A percentile compares a stretch with the other conserved stretches of the same genome.
Conservation (phyloP, 768 basidiomycete species). For the Cystofilobasidium bisporidii region DNA sequence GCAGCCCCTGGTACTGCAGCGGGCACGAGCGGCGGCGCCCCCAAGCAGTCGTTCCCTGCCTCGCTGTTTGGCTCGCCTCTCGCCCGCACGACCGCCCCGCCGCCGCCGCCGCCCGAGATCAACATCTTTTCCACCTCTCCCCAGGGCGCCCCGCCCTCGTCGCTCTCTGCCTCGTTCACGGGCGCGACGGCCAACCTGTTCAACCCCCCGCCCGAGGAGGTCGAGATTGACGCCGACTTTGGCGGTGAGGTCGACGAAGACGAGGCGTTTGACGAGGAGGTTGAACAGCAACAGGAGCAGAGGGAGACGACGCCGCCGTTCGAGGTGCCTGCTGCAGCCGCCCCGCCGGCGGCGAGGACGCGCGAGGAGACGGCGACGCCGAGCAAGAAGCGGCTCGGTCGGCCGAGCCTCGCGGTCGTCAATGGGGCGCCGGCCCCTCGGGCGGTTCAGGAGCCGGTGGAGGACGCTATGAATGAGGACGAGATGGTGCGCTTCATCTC, state of each 20-base stretch:
- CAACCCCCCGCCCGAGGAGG: background rate
- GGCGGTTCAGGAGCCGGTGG: background rate
- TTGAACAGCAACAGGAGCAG: background rate
- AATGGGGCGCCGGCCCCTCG: too few relatives aligned
- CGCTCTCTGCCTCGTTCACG: background rate
- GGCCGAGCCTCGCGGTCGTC: constrained; percentile 3
- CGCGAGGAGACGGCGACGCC: constrained; percentile 16
- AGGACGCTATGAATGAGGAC: background rate
- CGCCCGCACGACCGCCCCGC: background rate
- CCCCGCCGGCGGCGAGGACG: background rate
- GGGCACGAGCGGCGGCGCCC: background rate
- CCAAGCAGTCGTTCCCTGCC: background rate
- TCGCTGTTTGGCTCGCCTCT: background rate
- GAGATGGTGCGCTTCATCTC: background rate
- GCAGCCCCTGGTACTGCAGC: background rate
- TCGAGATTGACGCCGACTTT: background rate
- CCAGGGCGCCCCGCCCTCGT: background rate
- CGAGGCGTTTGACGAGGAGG: background rate
- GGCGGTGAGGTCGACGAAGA: background rate
- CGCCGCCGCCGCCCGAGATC: background rate
- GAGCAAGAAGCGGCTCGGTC: constrained; percentile 22
- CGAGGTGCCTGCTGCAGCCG: background rate
- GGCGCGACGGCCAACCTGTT: background rate
- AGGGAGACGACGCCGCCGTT: background rate
- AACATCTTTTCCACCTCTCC: constrained; percentile 15